These are phyloP conservation scores for Ligustrum vulgare DNA, from an alignment of 257 asterid genomes.

Conservation along the genomic window DNA sequence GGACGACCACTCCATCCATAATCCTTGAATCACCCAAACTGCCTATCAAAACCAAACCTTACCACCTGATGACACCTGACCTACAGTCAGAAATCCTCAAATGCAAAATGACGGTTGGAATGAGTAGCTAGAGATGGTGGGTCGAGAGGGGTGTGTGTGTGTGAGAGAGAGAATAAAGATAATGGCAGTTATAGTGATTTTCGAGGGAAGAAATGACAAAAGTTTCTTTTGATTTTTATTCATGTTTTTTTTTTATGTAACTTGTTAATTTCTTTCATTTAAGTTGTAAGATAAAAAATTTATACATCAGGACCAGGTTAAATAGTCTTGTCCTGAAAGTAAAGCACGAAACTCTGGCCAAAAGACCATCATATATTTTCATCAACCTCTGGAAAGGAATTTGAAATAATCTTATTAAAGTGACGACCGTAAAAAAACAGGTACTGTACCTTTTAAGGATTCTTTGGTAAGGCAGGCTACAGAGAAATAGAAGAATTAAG, in stretches of 20 bases:
- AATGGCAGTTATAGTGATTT: neutral
- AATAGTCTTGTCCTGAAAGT: neutral
- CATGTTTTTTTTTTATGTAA: neutral
- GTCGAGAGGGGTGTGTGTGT: neutral
- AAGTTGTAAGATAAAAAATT: neutral
- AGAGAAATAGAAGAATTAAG: neutral
- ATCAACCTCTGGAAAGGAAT: no score
- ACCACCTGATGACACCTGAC: neutral
- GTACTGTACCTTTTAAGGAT: no score
- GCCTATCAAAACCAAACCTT: constrained; percentile 5
- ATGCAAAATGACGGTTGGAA: neutral
- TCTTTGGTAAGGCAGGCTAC: neutral
- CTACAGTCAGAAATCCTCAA: neutral
- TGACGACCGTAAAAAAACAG: no score
- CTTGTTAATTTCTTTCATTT: neutral
- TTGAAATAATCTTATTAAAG: no score
- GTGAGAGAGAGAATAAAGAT: no score
- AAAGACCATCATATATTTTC: no score
- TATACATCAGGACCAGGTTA: neutral
- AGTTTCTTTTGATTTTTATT: no score
- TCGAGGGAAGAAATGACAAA: neutral
- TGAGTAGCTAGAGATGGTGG: neutral
- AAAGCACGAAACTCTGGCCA: neutral
- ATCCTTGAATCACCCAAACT: neutral
- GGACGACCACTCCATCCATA: neutral